Conservation (phyloP, 192 early-diverging fungal genomes). For the Linnemannia zychae region DNA sequence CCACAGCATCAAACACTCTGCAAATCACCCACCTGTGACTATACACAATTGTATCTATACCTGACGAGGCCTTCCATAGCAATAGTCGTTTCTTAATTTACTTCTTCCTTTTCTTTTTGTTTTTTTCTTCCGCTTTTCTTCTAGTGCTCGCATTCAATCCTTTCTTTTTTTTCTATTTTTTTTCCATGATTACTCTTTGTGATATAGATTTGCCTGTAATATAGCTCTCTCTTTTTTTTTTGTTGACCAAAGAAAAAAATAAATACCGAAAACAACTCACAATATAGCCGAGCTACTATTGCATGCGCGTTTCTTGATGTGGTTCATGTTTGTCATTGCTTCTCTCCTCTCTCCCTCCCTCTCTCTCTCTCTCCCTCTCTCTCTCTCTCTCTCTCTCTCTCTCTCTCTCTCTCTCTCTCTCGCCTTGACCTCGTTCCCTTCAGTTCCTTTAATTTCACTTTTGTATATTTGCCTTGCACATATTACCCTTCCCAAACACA, state of each 20-base stretch:
- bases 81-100: too few species aligned
- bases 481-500: too few species aligned
- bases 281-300: background rate
- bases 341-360: background rate
- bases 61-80: background rate
- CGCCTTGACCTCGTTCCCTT: background rate
- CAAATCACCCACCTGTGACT: background rate
- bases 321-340: background rate
- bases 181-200: background rate
- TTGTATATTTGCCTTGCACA: too few species aligned
- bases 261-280: background rate
- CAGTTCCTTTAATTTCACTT: too few species aligned
- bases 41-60: constrained; percentile 19
- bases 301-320: too few species aligned
- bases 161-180: too few species aligned
- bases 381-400: background rate
- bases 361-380: background rate
- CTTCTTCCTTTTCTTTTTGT: too few species aligned
- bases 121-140: background rate
- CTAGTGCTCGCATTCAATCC: background rate
- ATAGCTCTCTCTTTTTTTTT: constrained; percentile 8
- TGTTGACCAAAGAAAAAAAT: constrained; percentile 5
- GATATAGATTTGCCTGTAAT: background rate
- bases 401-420: background rate
- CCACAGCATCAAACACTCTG: background rate